These are phyloP conservation scores for Apiospora hydei DNA, from an alignment of 2,329 filamentous ascomycete species.

Conservation along the genomic window DNA sequence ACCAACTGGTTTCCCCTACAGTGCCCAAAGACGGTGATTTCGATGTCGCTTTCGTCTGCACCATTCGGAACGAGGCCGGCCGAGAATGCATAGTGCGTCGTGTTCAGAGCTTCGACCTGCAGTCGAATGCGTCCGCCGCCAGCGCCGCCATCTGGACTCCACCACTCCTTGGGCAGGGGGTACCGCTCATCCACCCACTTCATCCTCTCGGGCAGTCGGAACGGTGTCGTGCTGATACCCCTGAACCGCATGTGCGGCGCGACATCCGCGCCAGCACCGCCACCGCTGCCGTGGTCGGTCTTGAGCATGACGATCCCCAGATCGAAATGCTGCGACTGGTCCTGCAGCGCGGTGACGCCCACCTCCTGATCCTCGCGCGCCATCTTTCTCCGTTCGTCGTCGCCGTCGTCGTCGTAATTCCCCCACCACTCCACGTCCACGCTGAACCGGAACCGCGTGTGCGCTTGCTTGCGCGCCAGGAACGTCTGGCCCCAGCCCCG, in stretches of 20 bases:
- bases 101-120: slow-evolving; percentile 39
- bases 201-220: too few relatives aligned
- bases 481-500: slow-evolving; percentile 33
- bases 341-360: slow-evolving; percentile 38
- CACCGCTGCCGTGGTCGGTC: too few relatives aligned
- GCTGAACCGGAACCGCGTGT: slow-evolving; percentile 37
- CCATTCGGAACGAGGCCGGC: slow-evolving; percentile 25
- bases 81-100: slow-evolving; percentile 41
- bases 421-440: slow-evolving; percentile 35
- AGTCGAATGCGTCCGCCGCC: slow-evolving; percentile 36
- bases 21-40: slow-evolving; percentile 27
- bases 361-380: slow-evolving; percentile 33
- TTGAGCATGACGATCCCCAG: too few relatives aligned
- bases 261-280: too few relatives aligned
- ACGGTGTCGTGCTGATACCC: too few relatives aligned
- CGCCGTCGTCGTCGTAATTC: too few relatives aligned
- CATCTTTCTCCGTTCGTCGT: not conserved
- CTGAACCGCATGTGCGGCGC: too few relatives aligned
- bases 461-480: slow-evolving; percentile 37
- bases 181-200: too few relatives aligned
- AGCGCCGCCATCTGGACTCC: too few relatives aligned
- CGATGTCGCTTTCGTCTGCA: not conserved
- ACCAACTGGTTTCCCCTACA: slow-evolving; percentile 30
- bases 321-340: slow-evolving; percentile 29
- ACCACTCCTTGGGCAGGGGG: too few relatives aligned